Percentiles rank a stretch among this genome's conserved stretches.
These are phyloP conservation scores for Aureobasidium sp. DNA, from an alignment of 2,329 filamentous ascomycete species.

Conservation along the genomic window DNA sequence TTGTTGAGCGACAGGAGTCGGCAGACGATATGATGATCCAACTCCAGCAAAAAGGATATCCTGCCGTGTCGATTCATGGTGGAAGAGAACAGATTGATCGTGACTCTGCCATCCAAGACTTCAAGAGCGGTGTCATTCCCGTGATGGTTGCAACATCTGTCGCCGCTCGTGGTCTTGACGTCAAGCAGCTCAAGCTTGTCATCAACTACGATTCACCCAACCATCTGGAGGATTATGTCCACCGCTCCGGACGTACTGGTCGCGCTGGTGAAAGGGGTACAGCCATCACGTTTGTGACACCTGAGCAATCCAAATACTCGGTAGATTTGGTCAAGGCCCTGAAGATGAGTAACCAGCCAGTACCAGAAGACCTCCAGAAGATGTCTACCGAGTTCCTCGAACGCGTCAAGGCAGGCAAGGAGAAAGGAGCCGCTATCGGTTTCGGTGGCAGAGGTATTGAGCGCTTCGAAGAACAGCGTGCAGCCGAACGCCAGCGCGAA, in stretches of 20 bases:
- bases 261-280: slow-evolving; percentile 91
- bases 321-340: slow-evolving; percentile 83
- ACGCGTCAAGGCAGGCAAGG: slow-evolving; percentile 87
- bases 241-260: slow-evolving; percentile 86
- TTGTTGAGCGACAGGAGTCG: slow-evolving; percentile 31
- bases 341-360: slow-evolving; percentile 78
- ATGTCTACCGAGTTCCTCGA: slow-evolving; percentile 64
- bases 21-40: slow-evolving; percentile 51
- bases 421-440: slow-evolving; percentile 72
- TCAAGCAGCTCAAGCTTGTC: slow-evolving; percentile 91
- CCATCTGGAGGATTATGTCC: slow-evolving; percentile 93
- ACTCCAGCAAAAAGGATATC: slow-evolving; percentile 75
- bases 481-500: slow-evolving; percentile 76
- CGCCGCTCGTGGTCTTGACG: slow-evolving; percentile 87
- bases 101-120: slow-evolving; percentile 85
- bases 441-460: slow-evolving; percentile 95
- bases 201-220: slow-evolving; percentile 94
- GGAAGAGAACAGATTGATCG: slow-evolving; percentile 90
- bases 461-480: slow-evolving; percentile 80
- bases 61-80: slow-evolving; percentile 87
- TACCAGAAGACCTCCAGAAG: slow-evolving; percentile 61
- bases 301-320: slow-evolving; percentile 84
- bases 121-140: slow-evolving; percentile 83
- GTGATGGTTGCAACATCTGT: slow-evolving; percentile 93
- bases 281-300: slow-evolving; percentile 87